These are phyloP conservation scores for Alternaria gaisen DNA, from an alignment of 2,329 filamentous ascomycete genomes.

Conservation along the genomic window DNA sequence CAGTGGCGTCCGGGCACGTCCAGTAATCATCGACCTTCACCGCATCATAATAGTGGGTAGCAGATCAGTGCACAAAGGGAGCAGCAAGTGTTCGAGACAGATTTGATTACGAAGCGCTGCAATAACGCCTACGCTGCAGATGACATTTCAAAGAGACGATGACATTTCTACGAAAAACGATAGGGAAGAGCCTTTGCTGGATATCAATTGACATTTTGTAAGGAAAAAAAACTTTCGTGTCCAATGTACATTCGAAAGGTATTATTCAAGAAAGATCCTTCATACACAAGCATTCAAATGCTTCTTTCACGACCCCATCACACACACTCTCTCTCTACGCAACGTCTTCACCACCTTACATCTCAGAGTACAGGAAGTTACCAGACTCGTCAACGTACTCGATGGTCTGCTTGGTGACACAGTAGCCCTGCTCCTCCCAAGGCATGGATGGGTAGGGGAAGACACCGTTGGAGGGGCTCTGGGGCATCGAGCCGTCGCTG, in stretches of 20 bases:
- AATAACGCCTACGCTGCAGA: not conserved
- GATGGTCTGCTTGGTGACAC: slow-evolving; percentile 41
- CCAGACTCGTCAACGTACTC: slow-evolving; percentile 47
- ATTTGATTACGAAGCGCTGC: slow-evolving; percentile 2
- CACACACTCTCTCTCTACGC: not conserved
- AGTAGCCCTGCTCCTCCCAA: slow-evolving; percentile 44
- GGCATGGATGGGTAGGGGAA: slow-evolving; percentile 29
- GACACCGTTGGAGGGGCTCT: slow-evolving; percentile 16
- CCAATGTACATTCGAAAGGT: slow-evolving; percentile 17
- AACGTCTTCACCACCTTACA: slow-evolving; percentile 13
- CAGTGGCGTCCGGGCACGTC: not conserved
- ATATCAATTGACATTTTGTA: slow-evolving; percentile 19
- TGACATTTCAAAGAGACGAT: slow-evolving; percentile 4
- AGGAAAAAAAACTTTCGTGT: slow-evolving; percentile 18
- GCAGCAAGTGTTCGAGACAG: not conserved
- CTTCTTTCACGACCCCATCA: not conserved
- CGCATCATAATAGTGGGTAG: not conserved
- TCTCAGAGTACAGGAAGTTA: slow-evolving; percentile 42
- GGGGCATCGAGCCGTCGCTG: slow-evolving; percentile 9
- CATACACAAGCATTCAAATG: slow-evolving; percentile 9
- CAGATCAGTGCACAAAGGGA: not conserved
- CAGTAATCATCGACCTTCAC: not conserved
- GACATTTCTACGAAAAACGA: slow-evolving; percentile 2
- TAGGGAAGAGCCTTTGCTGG: slow-evolving; percentile 8
- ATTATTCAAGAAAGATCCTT: slow-evolving; percentile 15